A percentile compares a stretch with the other conserved stretches of the same genome.
Conservation (phyloP, 2,329 filamentous ascomycete genomes). For the Phaeosphaeriaceae sp. region DNA sequence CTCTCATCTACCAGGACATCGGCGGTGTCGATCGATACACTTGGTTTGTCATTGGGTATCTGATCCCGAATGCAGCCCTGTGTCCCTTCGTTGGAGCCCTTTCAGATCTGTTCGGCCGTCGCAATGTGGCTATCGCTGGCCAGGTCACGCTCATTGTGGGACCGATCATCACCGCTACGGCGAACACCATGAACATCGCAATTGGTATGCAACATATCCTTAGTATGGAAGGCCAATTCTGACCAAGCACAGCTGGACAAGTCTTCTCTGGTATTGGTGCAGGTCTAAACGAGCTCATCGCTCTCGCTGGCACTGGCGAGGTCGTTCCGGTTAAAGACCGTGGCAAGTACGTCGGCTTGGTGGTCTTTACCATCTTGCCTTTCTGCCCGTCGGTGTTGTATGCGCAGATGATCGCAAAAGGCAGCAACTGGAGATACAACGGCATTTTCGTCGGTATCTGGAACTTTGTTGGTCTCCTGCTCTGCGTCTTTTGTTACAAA, state of each 20-base stretch:
- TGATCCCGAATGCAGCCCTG: slow-evolving; percentile 64
- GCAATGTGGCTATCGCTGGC: slow-evolving; percentile 41
- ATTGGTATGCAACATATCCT: slow-evolving; percentile 27
- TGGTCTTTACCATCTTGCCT: slow-evolving; percentile 68
- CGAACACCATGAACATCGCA: slow-evolving; percentile 38
- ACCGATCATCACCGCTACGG: slow-evolving; percentile 37
- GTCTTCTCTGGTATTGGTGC: slow-evolving; percentile 69
- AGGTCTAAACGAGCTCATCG: slow-evolving; percentile 72
- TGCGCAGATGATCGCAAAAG: slow-evolving; percentile 62
- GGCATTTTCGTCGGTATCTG: slow-evolving; percentile 62
- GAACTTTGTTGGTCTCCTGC: slow-evolving; percentile 59
- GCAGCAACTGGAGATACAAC: slow-evolving; percentile 62
- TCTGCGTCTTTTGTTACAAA: slow-evolving; percentile 57
- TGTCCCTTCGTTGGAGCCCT: slow-evolving; percentile 68
- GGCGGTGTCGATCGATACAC: slow-evolving; percentile 67
- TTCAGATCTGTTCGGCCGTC: slow-evolving; percentile 43
- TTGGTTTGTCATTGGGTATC: slow-evolving; percentile 60
- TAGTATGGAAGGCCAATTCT: background rate
- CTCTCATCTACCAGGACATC: slow-evolving; percentile 65
- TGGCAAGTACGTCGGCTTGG: slow-evolving; percentile 66
- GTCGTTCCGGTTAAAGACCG: slow-evolving; percentile 70
- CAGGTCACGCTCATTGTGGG: slow-evolving; percentile 48
- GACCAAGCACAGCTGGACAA: slow-evolving; percentile 26
- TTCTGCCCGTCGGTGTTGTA: slow-evolving; percentile 69
- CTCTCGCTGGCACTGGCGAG: slow-evolving; percentile 71